Conservation (phyloP, 2,329 filamentous ascomycete genomes). For the Trichoderma afroharzianum region DNA sequence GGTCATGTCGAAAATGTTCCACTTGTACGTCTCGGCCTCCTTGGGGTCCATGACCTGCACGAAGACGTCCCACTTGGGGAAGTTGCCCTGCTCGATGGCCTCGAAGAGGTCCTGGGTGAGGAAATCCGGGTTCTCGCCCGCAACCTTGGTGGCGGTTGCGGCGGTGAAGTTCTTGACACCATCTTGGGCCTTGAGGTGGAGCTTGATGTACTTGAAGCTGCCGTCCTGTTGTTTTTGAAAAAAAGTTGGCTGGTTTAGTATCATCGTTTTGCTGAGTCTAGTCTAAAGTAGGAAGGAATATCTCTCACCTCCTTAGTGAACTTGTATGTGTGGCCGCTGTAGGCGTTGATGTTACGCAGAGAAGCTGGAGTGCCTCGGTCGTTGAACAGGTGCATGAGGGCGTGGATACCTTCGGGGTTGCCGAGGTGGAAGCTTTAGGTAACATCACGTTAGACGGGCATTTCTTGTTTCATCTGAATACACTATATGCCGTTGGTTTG, state of each 20-base stretch:
- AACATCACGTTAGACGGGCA: conserved; percentile 12
- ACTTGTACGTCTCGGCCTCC: conserved; percentile 46
- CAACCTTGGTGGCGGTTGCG: conserved; percentile 34
- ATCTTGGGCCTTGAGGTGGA: conserved; percentile 46
- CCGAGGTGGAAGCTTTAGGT: conserved; percentile 28
- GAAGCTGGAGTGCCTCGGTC: conserved; percentile 47
- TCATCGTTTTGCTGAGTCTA: not conserved
- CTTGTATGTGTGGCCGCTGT: conserved; percentile 47
- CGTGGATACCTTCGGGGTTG: conserved; percentile 49
- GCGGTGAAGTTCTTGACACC: conserved; percentile 43
- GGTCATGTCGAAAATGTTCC: conserved; percentile 67
- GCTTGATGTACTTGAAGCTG: conserved; percentile 46
- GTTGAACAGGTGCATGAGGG: conserved; percentile 50
- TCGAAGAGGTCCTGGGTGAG: conserved; percentile 37
- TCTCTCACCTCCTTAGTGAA: conserved; percentile 33
- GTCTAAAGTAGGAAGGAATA: not conserved
- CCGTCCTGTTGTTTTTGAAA: conserved; percentile 33
- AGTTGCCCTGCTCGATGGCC: conserved; percentile 43
- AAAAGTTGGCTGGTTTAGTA: not conserved
- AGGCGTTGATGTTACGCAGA: conserved; percentile 44
- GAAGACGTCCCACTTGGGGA: conserved; percentile 49
- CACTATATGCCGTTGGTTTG: conserved; percentile 14
- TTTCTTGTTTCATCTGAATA: not conserved
- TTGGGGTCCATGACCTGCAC: conserved; percentile 53
- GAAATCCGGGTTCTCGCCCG: conserved; percentile 50